These are phyloP conservation scores for Ceratocystis smalleyi DNA, from an alignment of 2,329 filamentous ascomycete species.

Conservation along the genomic window DNA sequence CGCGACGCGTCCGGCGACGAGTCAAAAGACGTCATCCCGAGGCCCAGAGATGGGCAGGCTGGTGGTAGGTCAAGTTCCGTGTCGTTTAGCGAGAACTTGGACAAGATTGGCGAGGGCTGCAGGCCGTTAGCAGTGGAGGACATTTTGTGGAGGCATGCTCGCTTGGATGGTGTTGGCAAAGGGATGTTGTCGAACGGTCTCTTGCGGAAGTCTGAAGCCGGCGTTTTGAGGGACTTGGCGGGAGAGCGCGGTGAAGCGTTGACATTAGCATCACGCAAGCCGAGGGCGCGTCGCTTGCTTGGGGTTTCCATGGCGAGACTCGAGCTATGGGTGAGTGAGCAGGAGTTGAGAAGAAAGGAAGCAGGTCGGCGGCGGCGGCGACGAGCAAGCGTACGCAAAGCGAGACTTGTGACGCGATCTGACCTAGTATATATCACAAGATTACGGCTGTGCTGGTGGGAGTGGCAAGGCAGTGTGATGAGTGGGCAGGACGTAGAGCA, in stretches of 20 bases:
- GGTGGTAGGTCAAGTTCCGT: background rate
- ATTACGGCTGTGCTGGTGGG: no score
- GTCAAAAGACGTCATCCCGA: slow-evolving; percentile 9
- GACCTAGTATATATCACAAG: no score
- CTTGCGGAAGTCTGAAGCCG: slow-evolving; percentile 6
- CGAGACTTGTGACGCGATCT: background rate
- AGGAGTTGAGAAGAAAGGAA: background rate
- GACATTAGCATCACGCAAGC: slow-evolving; percentile 16
- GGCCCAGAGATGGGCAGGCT: background rate
- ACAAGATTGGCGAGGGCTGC: slow-evolving; percentile 11
- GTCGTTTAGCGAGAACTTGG: slow-evolving; percentile 6
- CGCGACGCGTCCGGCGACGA: slow-evolving; percentile 14
- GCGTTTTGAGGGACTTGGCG: slow-evolving; percentile 14
- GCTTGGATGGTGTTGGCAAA: slow-evolving; percentile 9
- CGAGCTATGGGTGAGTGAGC: background rate
- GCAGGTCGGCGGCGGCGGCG: background rate
- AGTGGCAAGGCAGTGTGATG: no score
- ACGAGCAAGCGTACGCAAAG: no score
- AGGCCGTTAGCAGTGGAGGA: slow-evolving; percentile 1
- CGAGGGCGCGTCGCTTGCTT: slow-evolving; percentile 17
- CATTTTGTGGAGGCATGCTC: background rate
- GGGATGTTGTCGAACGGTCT: slow-evolving; percentile 9
- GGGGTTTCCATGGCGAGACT: slow-evolving; percentile 14
- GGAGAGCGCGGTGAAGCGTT: slow-evolving; percentile 13
- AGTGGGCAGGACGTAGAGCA: no score